These are phyloP conservation scores for Staphylotrichum tortipilum DNA, from an alignment of 495 filamentous ascomycete genomes.

Conservation along the genomic window DNA sequence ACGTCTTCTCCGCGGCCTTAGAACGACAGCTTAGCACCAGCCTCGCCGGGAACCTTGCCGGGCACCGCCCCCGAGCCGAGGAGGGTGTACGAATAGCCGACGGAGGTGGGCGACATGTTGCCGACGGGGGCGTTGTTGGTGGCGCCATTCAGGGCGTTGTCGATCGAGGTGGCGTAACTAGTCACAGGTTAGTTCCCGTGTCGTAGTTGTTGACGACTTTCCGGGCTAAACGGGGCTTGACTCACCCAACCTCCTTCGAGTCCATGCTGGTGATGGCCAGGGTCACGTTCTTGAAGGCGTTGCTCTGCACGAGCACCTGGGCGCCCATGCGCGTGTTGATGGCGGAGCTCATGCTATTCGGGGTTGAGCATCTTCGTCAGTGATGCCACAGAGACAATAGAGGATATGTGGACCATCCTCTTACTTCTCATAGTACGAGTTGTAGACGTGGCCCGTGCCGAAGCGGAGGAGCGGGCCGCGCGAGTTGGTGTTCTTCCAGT, in stretches of 20 bases:
- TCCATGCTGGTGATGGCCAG: constrained; percentile 47
- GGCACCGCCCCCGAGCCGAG: constrained; percentile 38
- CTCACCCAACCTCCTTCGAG: constrained; percentile 38
- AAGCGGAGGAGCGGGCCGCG: constrained; percentile 54
- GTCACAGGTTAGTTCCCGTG: background rate
- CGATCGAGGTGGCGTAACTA: constrained; percentile 35
- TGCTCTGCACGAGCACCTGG: constrained; percentile 55
- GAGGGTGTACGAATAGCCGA: constrained; percentile 46
- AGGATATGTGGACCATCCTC: background rate
- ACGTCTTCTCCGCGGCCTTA: no score
- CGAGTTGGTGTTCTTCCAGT: constrained; percentile 53
- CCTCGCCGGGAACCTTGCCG: constrained; percentile 37
- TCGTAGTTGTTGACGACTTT: background rate
- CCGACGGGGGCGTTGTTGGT: constrained; percentile 40
- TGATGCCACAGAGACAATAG: background rate
- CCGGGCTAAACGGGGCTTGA: background rate
- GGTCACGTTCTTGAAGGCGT: constrained; percentile 43
- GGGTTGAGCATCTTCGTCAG: background rate
- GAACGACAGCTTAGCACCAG: constrained; percentile 49
- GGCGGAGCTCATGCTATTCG: constrained; percentile 38
- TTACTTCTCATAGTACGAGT: constrained; percentile 34
- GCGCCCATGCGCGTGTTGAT: constrained; percentile 61
- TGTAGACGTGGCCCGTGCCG: constrained; percentile 48
- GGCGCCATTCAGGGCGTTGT: constrained; percentile 48
- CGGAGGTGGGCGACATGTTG: constrained; percentile 30